Evolutionary conservation across 441 rosid genomes (phyloP).

Genomic region (Gossypium lobatum): DNA sequence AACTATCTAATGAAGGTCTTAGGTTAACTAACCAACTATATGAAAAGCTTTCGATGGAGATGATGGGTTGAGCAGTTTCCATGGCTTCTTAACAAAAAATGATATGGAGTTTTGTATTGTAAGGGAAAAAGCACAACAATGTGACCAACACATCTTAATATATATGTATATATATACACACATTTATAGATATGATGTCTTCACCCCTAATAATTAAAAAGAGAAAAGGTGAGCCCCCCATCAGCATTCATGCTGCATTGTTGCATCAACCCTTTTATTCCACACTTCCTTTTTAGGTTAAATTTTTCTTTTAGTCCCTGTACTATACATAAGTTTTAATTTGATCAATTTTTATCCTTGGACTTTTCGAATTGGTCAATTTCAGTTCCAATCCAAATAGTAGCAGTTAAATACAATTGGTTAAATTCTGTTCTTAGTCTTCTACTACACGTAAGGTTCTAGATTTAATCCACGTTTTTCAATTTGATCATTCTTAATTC

Average conservation of each 20-base stretch:
- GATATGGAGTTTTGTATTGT: conserved; percentile 5
- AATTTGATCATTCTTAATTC: no score
- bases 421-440: no score
- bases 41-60: conserved; percentile 90
- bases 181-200: conserved; percentile 15
- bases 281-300: neutral
- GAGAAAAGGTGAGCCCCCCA: conserved; percentile 42
- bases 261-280: neutral
- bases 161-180: conserved; percentile 21
- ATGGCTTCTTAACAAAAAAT: conserved; percentile 23
- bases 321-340: no score
- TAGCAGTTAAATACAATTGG: no score
- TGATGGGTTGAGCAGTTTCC: conserved; percentile 53
- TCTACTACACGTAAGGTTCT: no score
- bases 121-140: neutral
- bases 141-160: conserved; percentile 12
- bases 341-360: no score
- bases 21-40: conserved; percentile 83
- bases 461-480: no score
- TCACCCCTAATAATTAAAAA: conserved; percentile 45
- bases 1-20: conserved; percentile 51
- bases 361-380: no score
- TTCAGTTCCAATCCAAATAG: no score
- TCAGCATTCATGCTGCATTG: neutral
- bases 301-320: no score